phyloP scores from a whole-genome alignment of 2,329 filamentous ascomycete genomes.

The Trichoderma afroharzianum region DNA sequence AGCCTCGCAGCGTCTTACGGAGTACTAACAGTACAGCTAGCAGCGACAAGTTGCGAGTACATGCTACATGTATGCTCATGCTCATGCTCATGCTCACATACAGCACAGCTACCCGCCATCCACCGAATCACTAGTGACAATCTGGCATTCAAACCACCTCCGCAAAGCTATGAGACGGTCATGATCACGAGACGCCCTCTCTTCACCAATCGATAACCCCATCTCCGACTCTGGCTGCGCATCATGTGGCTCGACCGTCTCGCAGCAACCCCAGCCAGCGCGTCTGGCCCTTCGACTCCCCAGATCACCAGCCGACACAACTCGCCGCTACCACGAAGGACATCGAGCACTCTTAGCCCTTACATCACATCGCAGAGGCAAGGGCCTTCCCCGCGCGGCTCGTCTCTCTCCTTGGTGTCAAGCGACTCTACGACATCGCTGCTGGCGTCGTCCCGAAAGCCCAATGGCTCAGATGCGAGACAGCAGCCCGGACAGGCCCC shows the following conservation, averaged over 20 bases:
- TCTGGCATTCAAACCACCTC: not conserved
- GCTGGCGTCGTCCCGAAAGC: constrained; percentile 58
- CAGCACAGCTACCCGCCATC: not conserved
- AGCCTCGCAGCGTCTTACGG: not conserved
- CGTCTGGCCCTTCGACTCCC: constrained; percentile 56
- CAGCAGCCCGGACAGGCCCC: constrained; percentile 46
- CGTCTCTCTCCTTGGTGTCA: constrained; percentile 72
- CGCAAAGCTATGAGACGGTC: constrained; percentile 1
- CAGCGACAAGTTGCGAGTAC: not conserved
- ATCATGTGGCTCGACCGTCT: constrained; percentile 90
- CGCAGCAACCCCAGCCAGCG: constrained; percentile 60
- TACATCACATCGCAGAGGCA: constrained; percentile 66
- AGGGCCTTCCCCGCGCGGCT: constrained; percentile 65
- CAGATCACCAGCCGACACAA: constrained; percentile 63
- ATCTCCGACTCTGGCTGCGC: constrained; percentile 17
- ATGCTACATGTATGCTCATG: not conserved
- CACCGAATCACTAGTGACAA: not conserved
- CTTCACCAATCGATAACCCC: not conserved
- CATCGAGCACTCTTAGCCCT: constrained; percentile 65
- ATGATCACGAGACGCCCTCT: not conserved
- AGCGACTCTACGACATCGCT: constrained; percentile 76
- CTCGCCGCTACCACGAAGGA: constrained; percentile 66
- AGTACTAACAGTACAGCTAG: not conserved
- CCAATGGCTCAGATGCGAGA: constrained; percentile 66
- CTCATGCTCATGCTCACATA: not conserved